These are phyloP conservation scores for Lithohypha guttulata DNA, from an alignment of 2,329 filamentous ascomycete species.

Conservation along the genomic window DNA sequence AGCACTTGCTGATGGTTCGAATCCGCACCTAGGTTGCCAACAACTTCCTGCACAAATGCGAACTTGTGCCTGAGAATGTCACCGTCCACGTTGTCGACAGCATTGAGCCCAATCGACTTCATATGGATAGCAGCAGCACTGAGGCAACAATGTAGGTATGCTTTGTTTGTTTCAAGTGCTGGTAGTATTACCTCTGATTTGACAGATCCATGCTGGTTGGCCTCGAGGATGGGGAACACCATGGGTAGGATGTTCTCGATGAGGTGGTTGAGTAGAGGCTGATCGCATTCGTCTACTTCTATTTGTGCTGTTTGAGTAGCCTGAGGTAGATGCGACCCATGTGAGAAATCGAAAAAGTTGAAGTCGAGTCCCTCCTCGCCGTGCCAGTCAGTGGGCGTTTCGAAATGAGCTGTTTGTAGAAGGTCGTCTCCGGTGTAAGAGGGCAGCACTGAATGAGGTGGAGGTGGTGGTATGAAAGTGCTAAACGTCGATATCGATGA, in stretches of 20 bases:
- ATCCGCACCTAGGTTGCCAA: slow-evolving; percentile 68
- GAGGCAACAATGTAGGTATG: slow-evolving; percentile 89
- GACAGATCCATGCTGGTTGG: slow-evolving; percentile 74
- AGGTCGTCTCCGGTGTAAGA: slow-evolving; percentile 55
- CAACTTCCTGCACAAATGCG: slow-evolving; percentile 75
- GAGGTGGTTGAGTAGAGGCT: slow-evolving; percentile 80
- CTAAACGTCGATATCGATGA: slow-evolving; percentile 87
- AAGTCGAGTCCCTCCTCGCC: slow-evolving; percentile 57
- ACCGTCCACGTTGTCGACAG: slow-evolving; percentile 62
- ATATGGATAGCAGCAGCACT: slow-evolving; percentile 87
- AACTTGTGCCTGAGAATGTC: slow-evolving; percentile 90
- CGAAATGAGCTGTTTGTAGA: slow-evolving; percentile 60
- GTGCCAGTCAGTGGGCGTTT: slow-evolving; percentile 51
- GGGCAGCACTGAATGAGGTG: slow-evolving; percentile 53
- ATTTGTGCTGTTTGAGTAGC: slow-evolving; percentile 40
- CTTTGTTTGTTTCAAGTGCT: slow-evolving; percentile 80
- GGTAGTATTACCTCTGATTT: slow-evolving; percentile 74
- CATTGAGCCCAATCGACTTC: slow-evolving; percentile 48
- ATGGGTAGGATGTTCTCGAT: slow-evolving; percentile 75
- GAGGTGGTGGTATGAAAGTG: slow-evolving; percentile 70
- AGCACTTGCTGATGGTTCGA: slow-evolving; percentile 78
- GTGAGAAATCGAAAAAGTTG: slow-evolving; percentile 74
- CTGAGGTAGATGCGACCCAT: slow-evolving; percentile 50
- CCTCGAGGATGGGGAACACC: slow-evolving; percentile 85
- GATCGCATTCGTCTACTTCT: slow-evolving; percentile 78